These are phyloP conservation scores for Plasmodium gallinaceum DNA, from an alignment of 169 alveolate genomes.

Conservation along the genomic window DNA sequence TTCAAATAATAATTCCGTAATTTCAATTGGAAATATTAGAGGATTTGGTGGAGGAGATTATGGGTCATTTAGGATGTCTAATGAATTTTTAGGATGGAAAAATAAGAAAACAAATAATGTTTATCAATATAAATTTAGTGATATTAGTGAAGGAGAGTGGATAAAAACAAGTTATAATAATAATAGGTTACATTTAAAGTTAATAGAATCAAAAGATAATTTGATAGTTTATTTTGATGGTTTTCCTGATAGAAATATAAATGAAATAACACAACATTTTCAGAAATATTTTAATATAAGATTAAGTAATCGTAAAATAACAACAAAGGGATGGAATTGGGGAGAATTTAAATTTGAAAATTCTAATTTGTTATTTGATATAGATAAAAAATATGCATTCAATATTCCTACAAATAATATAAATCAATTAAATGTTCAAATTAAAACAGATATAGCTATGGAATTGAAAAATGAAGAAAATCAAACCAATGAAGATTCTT, in stretches of 20 bases:
- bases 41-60: slow-evolving; percentile 74
- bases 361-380: slow-evolving; percentile 79
- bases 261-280: slow-evolving; percentile 90
- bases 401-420: slow-evolving; percentile 87
- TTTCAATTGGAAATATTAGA: slow-evolving; percentile 63
- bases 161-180: slow-evolving; percentile 85
- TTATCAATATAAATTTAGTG: slow-evolving; percentile 89
- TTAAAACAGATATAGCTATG: slow-evolving; percentile 91
- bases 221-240: slow-evolving; percentile 67
- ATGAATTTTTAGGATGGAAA: slow-evolving; percentile 93
- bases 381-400: slow-evolving; percentile 86
- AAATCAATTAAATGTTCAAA: slow-evolving; percentile 88
- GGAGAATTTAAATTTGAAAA: slow-evolving; percentile 90
- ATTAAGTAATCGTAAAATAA: slow-evolving; percentile 78
- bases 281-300: slow-evolving; percentile 85
- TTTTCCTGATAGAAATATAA: slow-evolving; percentile 75
- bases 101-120: slow-evolving; percentile 92
- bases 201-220: slow-evolving; percentile 57
- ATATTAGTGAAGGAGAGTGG: slow-evolving; percentile 87
- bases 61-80: slow-evolving; percentile 93
- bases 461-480: slow-evolving; percentile 83
- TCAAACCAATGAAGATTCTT: slow-evolving; percentile 40
- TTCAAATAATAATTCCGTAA: slow-evolving; percentile 33
- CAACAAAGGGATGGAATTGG: slow-evolving; percentile 93
- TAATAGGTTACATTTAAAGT: slow-evolving; percentile 53